Percentiles rank a stretch among this genome's conserved stretches.
Conservation (phyloP, 495 filamentous ascomycete genomes). For the Evernia prunastri region DNA sequence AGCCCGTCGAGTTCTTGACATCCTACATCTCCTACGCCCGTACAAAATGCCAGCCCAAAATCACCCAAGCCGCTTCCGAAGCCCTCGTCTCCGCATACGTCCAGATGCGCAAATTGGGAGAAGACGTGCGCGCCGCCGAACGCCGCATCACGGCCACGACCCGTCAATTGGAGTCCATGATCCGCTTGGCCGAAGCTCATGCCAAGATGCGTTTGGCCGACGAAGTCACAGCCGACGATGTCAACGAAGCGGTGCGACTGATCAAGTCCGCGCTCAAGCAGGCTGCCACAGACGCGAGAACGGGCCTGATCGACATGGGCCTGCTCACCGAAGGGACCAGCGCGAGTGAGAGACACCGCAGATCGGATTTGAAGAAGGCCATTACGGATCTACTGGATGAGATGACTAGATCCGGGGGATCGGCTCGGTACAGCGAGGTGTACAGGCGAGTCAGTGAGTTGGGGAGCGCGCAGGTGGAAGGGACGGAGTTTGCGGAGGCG, state of each 20-base stretch:
- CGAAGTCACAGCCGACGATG: constrained; percentile 73
- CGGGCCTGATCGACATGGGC: constrained; percentile 94
- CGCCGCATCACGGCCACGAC: constrained; percentile 97
- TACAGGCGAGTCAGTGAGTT: constrained; percentile 66
- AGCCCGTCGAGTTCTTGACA: constrained; percentile 93
- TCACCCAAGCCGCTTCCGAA: constrained; percentile 67
- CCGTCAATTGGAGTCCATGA: constrained; percentile 93
- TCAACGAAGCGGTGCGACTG: constrained; percentile 82
- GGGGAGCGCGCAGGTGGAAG: constrained; percentile 66
- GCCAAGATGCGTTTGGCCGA: constrained; percentile 87
- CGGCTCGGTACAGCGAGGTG: constrained; percentile 69
- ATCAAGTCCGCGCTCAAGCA: constrained; percentile 96
- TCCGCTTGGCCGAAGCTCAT: constrained; percentile 91
- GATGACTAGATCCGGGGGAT: constrained; percentile 52
- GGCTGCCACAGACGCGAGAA: constrained; percentile 82
- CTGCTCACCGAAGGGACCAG: constrained; percentile 87
- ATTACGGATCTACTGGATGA: constrained; percentile 72
- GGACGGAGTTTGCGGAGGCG: constrained; percentile 71
- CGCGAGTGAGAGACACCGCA: constrained; percentile 70
- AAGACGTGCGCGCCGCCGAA: constrained; percentile 87
- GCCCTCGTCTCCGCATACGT: constrained; percentile 85
- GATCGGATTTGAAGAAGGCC: constrained; percentile 77
- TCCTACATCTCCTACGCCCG: constrained; percentile 97
- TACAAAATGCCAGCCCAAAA: constrained; percentile 70
- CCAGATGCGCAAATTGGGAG: constrained; percentile 90